Conservation (phyloP, 352 stramenopile genomes). For the Globisporangium nagaii region DNA sequence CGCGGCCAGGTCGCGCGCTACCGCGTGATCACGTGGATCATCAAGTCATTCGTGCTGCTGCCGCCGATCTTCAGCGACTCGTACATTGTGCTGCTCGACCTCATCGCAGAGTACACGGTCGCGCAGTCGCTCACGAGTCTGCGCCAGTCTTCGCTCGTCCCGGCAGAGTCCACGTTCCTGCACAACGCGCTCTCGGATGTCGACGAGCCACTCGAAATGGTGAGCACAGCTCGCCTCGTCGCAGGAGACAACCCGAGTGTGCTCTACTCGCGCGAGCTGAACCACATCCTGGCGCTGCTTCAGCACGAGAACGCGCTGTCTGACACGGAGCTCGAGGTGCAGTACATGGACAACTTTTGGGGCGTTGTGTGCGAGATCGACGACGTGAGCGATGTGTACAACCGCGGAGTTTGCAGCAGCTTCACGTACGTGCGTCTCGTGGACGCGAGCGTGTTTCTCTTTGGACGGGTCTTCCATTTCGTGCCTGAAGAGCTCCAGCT, state of each 20-base stretch:
- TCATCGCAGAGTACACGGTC: conserved; percentile 76
- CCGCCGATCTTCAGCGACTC: conserved; percentile 79
- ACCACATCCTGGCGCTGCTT: conserved; percentile 64
- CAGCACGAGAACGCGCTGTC: conserved; percentile 70
- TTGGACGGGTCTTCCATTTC: conserved; percentile 72
- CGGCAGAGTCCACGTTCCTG: conserved; percentile 61
- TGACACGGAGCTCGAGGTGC: conserved; percentile 78
- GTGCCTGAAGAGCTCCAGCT: conserved; percentile 82
- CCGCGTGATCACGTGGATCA: conserved; percentile 67
- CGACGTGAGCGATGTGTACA: conserved; percentile 18
- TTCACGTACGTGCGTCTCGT: conserved; percentile 81
- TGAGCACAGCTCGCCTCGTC: conserved; percentile 46
- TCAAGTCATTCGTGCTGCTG: conserved; percentile 71
- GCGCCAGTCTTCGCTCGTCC: conserved; percentile 44
- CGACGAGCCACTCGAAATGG: conserved; percentile 60
- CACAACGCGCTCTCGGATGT: conserved; percentile 42
- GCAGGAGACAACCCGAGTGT: conserved; percentile 54
- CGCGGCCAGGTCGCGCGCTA: conserved; percentile 76
- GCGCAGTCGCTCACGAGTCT: conserved; percentile 74
- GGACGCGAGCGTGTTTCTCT: conserved; percentile 71
- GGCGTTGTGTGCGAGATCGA: conserved; percentile 31
- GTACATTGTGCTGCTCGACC: conserved; percentile 70
- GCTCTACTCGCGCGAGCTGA: conserved; percentile 73
- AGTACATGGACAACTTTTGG: conserved; percentile 81
- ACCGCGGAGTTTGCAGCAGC: conserved; percentile 46